These are phyloP conservation scores for Suhomyces kilbournensis DNA, from an alignment of 805 yeast species.

Conservation along the genomic window DNA sequence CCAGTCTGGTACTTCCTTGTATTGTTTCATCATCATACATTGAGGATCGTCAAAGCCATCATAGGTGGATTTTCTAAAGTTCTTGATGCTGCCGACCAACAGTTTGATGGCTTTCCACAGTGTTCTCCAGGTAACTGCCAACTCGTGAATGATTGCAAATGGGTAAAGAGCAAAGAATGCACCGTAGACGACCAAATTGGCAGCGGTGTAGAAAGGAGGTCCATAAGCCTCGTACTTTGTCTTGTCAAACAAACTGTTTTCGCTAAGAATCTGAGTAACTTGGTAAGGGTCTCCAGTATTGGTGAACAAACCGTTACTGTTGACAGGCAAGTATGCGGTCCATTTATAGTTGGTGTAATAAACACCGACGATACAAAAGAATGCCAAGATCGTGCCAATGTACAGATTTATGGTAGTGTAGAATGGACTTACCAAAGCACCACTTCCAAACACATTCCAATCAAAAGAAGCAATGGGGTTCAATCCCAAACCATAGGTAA, in stretches of 20 bases:
- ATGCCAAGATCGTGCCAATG: conserved; percentile 19
- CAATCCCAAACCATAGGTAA: conserved; percentile 44
- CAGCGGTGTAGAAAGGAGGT: conserved; percentile 32
- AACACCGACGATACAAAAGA: conserved; percentile 21
- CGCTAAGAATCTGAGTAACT: conserved; percentile 7
- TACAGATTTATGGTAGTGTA: conserved; percentile 19
- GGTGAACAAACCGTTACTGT: conserved; percentile 20
- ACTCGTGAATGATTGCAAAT: conserved; percentile 14
- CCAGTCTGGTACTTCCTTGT: conserved; percentile 39
- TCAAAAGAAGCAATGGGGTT: conserved; percentile 56
- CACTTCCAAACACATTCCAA: conserved; percentile 40
- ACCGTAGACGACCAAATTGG: conserved; percentile 25
- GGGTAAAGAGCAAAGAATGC: conserved; percentile 27
- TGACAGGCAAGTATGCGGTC: conserved; percentile 27
- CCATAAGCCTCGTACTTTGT: conserved; percentile 21
- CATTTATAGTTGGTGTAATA: conserved; percentile 27
- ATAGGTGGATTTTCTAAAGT: conserved; percentile 8
- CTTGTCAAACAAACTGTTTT: conserved; percentile 13
- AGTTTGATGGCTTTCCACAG: conserved; percentile 1
- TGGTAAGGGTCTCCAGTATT: conserved; percentile 20
- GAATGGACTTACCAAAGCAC: conserved; percentile 19
- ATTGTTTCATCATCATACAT: conserved; percentile 28
- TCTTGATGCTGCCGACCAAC: conserved; percentile 1
- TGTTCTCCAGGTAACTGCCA: conserved; percentile 1
- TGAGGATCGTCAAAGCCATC: conserved; percentile 24